Conservation (phyloP, 2,329 filamentous ascomycete genomes). For the Clonostachys solani region DNA sequence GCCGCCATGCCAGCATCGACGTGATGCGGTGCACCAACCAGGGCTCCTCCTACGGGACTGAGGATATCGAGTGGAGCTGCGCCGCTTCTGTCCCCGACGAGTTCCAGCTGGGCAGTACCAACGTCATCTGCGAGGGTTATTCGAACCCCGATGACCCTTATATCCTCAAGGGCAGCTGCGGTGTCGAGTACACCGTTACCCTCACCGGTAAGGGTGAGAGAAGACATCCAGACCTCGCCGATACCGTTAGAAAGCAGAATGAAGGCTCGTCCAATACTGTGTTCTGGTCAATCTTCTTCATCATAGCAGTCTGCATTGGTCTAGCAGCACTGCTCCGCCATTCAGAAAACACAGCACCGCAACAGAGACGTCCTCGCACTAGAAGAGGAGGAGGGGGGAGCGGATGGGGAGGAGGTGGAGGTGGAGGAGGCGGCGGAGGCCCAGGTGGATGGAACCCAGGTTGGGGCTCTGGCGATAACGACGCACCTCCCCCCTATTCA, state of each 20-base stretch:
- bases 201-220: constrained; percentile 74
- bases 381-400: constrained; percentile 35
- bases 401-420: constrained; percentile 30
- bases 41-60: constrained; percentile 70
- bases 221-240: constrained; percentile 54
- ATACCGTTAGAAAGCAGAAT: too few species aligned
- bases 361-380: constrained; percentile 25
- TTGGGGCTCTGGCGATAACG: constrained; percentile 25
- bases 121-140: constrained; percentile 93
- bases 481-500: constrained; percentile 45
- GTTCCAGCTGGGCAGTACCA: constrained; percentile 73
- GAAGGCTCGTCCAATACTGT: too few species aligned
- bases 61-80: constrained; percentile 88
- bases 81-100: constrained; percentile 56
- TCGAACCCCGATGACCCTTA: constrained; percentile 70
- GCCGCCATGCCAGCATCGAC: constrained; percentile 58
- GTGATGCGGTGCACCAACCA: constrained; percentile 87
- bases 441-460: constrained; percentile 32
- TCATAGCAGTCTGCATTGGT: too few species aligned
- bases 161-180: constrained; percentile 88
- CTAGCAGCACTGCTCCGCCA: too few species aligned
- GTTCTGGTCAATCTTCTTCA: too few species aligned
- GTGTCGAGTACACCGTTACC: constrained; percentile 79
- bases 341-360: too few species aligned
- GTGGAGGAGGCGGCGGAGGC: constrained; percentile 29